phyloP scores from a whole-genome alignment of 2,329 filamentous ascomycete genomes.

The Madurella fahalii region DNA sequence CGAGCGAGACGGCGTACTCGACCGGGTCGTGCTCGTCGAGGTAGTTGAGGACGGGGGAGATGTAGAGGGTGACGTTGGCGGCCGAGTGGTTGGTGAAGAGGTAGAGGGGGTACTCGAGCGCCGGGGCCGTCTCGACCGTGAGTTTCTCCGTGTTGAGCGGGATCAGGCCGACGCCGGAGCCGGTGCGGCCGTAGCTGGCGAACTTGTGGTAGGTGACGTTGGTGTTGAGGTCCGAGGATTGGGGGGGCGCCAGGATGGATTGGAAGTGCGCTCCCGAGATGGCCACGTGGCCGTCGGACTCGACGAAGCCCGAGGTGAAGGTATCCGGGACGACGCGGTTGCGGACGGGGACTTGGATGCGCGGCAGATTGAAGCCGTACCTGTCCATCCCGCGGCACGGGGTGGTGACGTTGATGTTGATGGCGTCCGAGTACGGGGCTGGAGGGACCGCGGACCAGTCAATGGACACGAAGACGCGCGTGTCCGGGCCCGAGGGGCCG shows the following conservation, averaged over 20 bases:
- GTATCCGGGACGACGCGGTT: slow-evolving; percentile 44
- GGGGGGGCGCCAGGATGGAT: slow-evolving; percentile 32
- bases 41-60: slow-evolving; percentile 52
- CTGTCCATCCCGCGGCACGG: slow-evolving; percentile 42
- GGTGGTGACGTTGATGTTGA: slow-evolving; percentile 51
- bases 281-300: slow-evolving; percentile 54
- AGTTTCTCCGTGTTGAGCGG: slow-evolving; percentile 50
- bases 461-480: slow-evolving; percentile 50
- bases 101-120: slow-evolving; percentile 59
- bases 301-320: slow-evolving; percentile 58
- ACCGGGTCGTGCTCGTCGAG: slow-evolving; percentile 46
- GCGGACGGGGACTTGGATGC: slow-evolving; percentile 53
- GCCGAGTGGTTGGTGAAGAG: slow-evolving; percentile 50
- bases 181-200: slow-evolving; percentile 53
- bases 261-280: slow-evolving; percentile 54
- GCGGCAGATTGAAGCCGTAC: slow-evolving; percentile 39
- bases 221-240: slow-evolving; percentile 24
- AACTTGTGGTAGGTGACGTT: slow-evolving; percentile 49
- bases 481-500: slow-evolving; percentile 45
- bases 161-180: slow-evolving; percentile 54
- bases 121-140: slow-evolving; percentile 45
- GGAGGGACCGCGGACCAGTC: slow-evolving; percentile 46
- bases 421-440: slow-evolving; percentile 38
- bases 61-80: slow-evolving; percentile 45
- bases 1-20: slow-evolving; percentile 48